Base-by-base conservation (phyloP, 768 basidiomycete genomes). In the Russula sp. region DNA sequence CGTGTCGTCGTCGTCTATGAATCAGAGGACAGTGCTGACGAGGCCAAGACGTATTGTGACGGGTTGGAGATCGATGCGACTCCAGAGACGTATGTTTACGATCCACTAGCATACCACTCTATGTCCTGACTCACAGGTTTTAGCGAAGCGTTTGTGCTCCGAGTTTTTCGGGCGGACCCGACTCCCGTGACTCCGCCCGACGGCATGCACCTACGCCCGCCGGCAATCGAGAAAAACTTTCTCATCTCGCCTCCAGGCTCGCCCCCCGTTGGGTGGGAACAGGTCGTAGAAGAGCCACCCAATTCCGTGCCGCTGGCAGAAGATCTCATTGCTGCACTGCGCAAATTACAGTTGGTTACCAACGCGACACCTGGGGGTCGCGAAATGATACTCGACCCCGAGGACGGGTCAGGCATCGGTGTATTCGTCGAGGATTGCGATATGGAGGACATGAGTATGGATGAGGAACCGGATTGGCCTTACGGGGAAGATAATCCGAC, bases 191-290 rank as follows among this genome's bases (percentile, higher is more conserved):
- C 64, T 69, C 75, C 49, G 26, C 67, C 67, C 4, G 66, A 59
- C 42, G 69, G 69, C 10, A 63, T 67, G 34, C 70, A 71, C 70
- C 82, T 95, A 40, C 83, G 80, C 48, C 93, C 94, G 0, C 96
- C 96, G 0, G 76, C 81, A 0, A 69, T 87, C 44, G 90, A 94
- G 70, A 93, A 93, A 76, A 98, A 98, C 77, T 98, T 98, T 76
- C 82, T 99, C 53, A 95, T 99, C 67, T 98, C 97, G 0, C 97
- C 97, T 0, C 97, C 97, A 4, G 97, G 97, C 5, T 97, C 94
- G 0, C 97, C 97, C 0, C 97, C 97, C 0, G 87, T 95, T 1
- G 97, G 95, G 3, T 99, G 97, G 97, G 94, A 97, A 72, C 93
- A 83, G 26, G 83, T 94, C 62, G 79, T 79, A 56, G 96, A 98